phyloP scores from a whole-genome alignment of 345 rosid species.

The Eutrema japonicum region DNA sequence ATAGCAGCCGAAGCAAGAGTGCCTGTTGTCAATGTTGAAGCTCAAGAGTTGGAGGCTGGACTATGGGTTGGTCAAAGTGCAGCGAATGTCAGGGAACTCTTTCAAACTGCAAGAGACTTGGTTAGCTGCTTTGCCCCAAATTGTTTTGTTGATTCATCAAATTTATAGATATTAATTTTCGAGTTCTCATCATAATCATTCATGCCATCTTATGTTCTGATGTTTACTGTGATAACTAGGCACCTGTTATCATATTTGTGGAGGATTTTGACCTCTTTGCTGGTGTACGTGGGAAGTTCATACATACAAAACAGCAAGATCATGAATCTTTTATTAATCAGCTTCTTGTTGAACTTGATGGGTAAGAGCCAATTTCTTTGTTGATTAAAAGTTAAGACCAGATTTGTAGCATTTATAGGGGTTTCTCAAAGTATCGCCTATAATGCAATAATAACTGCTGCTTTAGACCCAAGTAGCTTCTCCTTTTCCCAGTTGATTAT shows the following conservation, averaged over 20 bases:
- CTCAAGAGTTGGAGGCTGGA: slow-evolving; percentile 96
- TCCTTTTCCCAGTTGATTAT: slow-evolving; percentile 21
- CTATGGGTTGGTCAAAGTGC: slow-evolving; percentile 99
- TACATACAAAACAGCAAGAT: slow-evolving; percentile 91
- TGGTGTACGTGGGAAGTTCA: slow-evolving; percentile 92
- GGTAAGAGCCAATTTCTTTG: slow-evolving; percentile 55
- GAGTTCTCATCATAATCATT: slow-evolving; percentile 13
- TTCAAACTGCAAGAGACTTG: slow-evolving; percentile 96
- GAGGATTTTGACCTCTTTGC: slow-evolving; percentile 98
- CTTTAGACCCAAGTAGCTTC: slow-evolving; percentile 20
- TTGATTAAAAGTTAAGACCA: slow-evolving; percentile 3
- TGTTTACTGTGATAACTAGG: slow-evolving; percentile 55
- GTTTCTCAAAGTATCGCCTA: slow-evolving; percentile 17
- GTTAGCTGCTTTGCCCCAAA: slow-evolving; percentile 48
- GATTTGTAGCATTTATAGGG: not conserved
- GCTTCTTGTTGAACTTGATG: slow-evolving; percentile 98
- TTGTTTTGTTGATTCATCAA: slow-evolving; percentile 31
- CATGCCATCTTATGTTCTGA: slow-evolving; percentile 32
- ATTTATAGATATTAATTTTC: slow-evolving; percentile 20
- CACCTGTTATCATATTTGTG: slow-evolving; percentile 93
- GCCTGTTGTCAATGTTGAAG: slow-evolving; percentile 85
- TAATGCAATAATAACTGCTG: slow-evolving; percentile 13
- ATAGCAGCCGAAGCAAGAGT: slow-evolving; percentile 97
- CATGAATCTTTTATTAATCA: slow-evolving; percentile 97
- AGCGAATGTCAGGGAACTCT: slow-evolving; percentile 93